A percentile compares a stretch with the other conserved stretches of the same genome.
These are phyloP conservation scores for Gastrolobium villosum DNA, from an alignment of 306 rosid species.

Conservation along the genomic window DNA sequence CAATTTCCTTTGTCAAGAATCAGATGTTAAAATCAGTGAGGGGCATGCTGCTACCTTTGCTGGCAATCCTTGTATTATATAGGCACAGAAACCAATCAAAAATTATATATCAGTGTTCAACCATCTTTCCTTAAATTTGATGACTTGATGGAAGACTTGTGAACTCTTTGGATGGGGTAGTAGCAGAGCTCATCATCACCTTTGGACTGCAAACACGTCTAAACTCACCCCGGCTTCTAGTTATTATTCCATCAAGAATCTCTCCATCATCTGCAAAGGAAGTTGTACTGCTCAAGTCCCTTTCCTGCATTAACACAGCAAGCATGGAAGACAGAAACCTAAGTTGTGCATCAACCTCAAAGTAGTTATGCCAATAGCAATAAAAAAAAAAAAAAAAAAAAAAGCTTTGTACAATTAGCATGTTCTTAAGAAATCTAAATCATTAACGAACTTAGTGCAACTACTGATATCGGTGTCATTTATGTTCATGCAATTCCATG, in stretches of 20 bases:
- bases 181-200: slow-evolving; percentile 53
- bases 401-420: neutral
- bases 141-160: slow-evolving; percentile 46
- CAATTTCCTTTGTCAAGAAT: slow-evolving; percentile 32
- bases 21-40: slow-evolving; percentile 36
- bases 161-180: slow-evolving; percentile 53
- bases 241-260: slow-evolving; percentile 66
- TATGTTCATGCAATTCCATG: slow-evolving; percentile 24
- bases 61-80: slow-evolving; percentile 30
- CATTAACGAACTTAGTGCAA: neutral
- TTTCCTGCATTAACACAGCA: slow-evolving; percentile 55
- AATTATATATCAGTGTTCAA: slow-evolving; percentile 28
- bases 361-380: slow-evolving; percentile 21
- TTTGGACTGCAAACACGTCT: slow-evolving; percentile 64
- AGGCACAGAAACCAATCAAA: neutral
- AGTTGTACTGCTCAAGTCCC: slow-evolving; percentile 58
- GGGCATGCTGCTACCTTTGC: slow-evolving; percentile 41
- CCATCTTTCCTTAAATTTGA: slow-evolving; percentile 59
- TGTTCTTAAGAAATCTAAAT: slow-evolving; percentile 3
- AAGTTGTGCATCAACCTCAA: neutral
- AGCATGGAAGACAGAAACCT: slow-evolving; percentile 16
- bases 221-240: slow-evolving; percentile 78
- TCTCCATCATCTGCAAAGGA: slow-evolving; percentile 72
- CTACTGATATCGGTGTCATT: neutral
- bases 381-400: neutral